Percentiles rank a stretch among this genome's conserved stretches.
These are phyloP conservation scores for Phytophthora constricta DNA, from an alignment of 352 stramenopile species.

Conservation along the genomic window DNA sequence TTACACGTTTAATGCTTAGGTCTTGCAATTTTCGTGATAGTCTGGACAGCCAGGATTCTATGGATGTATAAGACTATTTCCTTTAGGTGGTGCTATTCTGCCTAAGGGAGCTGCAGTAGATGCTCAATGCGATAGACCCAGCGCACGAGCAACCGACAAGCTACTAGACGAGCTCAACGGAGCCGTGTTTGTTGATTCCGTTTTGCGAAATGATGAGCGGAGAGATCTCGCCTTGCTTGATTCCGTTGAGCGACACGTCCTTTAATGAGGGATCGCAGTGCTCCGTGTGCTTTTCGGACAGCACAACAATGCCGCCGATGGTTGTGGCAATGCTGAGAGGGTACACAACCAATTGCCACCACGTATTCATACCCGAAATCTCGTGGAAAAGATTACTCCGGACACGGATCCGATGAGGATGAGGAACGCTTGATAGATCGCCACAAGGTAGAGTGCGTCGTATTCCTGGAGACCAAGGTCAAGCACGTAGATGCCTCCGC, in stretches of 20 bases:
- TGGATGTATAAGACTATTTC: slow-evolving; percentile 21
- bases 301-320: slow-evolving; percentile 77
- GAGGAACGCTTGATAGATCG: slow-evolving; percentile 86
- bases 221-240: slow-evolving; percentile 50
- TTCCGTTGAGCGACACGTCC: slow-evolving; percentile 40
- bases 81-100: slow-evolving; percentile 22
- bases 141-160: background rate
- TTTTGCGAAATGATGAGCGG: slow-evolving; percentile 54
- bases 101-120: slow-evolving; percentile 8
- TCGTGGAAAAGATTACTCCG: slow-evolving; percentile 91
- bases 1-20: slow-evolving; percentile 25
- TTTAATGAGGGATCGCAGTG: slow-evolving; percentile 42
- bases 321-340: slow-evolving; percentile 81
- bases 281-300: slow-evolving; percentile 84
- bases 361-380: slow-evolving; percentile 81
- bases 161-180: slow-evolving; percentile 42
- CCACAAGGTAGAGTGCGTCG: slow-evolving; percentile 86
- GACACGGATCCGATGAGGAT: slow-evolving; percentile 88
- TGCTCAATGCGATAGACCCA: slow-evolving; percentile 3
- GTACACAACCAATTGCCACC: slow-evolving; percentile 83
- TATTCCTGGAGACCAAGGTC: slow-evolving; percentile 82
- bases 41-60: slow-evolving; percentile 14
- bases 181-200: slow-evolving; percentile 41
- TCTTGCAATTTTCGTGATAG: slow-evolving; percentile 8
- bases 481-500: slow-evolving; percentile 82